Base-by-base conservation (phyloP, 1,139 yeast genomes). In the Yarrowia galli region DNA sequence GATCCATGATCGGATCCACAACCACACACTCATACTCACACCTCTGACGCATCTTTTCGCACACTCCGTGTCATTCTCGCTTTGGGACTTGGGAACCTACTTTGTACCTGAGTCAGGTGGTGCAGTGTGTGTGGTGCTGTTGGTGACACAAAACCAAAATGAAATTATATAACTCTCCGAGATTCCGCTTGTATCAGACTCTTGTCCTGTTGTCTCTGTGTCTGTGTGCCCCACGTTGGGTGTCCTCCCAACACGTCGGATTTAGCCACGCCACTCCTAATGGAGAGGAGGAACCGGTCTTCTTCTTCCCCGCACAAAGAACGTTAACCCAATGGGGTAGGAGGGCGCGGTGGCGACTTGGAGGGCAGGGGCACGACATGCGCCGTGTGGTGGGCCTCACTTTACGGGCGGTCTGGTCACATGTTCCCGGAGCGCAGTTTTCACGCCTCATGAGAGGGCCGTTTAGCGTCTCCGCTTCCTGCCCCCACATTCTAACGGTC, bases 31-130 rank as follows among this genome's bases (percentile, higher is more conserved):
- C 28, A 25, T 25, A 16, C 58, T 9, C 32, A 45, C 60, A 36
- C 60, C 60, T 43, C 38, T 53, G 60, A 53, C 60, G 60, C 60
- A 53, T 10, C 45, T 5, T 22, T 36, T 38, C 45, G 60, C 43
- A 53, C 60, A 53, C 60, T 53, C 60, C 60, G 60, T 53, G 60
- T 38, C 60, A 53, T 23, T 22, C 43, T 36, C 45, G 60, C 60
- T 53, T 53, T 53, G 60, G 60, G 60, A 53, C 60, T 22, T 53
- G 5, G 15, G 23, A 53, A 51, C 60, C 45, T 36, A 53, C 60
- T 36, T 53, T 38, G 60, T 53, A 53, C 60, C 60, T 53, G 60
- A 53, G 60, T 53, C 60, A 53, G 45, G 60, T 53, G 60, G 60
- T 53, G 60, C 60, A 53, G 45, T 28, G 32, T 10, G 9, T 10